These are phyloP conservation scores for Schizopora paradoxa DNA, from an alignment of 1,284 basidiomycete species.

Conservation along the genomic window DNA sequence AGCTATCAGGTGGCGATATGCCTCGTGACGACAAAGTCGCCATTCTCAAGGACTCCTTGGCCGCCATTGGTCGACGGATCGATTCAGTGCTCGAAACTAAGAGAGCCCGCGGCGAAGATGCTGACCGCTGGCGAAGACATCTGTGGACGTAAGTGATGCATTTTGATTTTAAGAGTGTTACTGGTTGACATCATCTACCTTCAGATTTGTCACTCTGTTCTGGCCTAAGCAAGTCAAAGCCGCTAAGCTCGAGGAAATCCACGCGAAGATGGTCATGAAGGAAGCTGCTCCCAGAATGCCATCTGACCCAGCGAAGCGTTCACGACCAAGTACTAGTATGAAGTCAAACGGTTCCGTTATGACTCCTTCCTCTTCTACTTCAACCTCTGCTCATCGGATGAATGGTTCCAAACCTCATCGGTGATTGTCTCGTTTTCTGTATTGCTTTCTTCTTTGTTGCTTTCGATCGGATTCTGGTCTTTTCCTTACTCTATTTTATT, in stretches of 20 bases:
- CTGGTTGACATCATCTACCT: slow-evolving; percentile 19
- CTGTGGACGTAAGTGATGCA: slow-evolving; percentile 83
- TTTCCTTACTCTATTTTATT: too few species aligned
- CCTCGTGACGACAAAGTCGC: slow-evolving; percentile 92
- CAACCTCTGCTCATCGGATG: slow-evolving; percentile 31
- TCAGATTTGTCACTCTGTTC: slow-evolving; percentile 87
- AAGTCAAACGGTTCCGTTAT: slow-evolving; percentile 41
- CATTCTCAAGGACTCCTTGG: slow-evolving; percentile 92
- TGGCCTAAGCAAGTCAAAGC: slow-evolving; percentile 97
- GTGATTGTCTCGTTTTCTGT: slow-evolving; percentile 30
- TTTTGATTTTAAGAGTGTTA: background rate
- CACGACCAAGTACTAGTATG: slow-evolving; percentile 39
- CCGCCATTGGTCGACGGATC: slow-evolving; percentile 91
- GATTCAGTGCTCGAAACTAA: slow-evolving; percentile 79
- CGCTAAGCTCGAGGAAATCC: slow-evolving; percentile 86
- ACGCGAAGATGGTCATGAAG: slow-evolving; percentile 89
- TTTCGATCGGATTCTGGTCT: too few species aligned
- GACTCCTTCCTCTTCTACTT: slow-evolving; percentile 25
- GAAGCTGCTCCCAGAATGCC: slow-evolving; percentile 53
- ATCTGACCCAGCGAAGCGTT: slow-evolving; percentile 45
- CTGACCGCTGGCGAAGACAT: slow-evolving; percentile 86
- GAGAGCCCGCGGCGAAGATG: slow-evolving; percentile 70
- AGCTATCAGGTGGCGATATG: slow-evolving; percentile 88
- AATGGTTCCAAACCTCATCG: slow-evolving; percentile 48
- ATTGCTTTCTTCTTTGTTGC: too few species aligned